These are phyloP conservation scores for Gossypium arboreum DNA, from an alignment of 345 rosid genomes.

Conservation along the genomic window DNA sequence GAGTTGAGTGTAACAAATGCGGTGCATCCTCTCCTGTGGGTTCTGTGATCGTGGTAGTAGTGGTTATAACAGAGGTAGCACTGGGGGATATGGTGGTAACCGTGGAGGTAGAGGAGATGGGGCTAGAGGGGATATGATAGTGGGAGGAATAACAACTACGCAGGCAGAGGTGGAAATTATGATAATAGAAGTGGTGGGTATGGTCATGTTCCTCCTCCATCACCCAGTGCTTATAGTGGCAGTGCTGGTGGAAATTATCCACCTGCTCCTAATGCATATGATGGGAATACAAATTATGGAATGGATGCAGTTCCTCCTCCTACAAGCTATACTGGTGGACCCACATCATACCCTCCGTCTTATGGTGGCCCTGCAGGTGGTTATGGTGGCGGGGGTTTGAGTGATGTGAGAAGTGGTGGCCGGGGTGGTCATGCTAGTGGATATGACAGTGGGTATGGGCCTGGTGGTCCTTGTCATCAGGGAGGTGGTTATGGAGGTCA, in stretches of 20 bases:
- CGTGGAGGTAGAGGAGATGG: slow-evolving; percentile 47
- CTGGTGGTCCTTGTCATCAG: slow-evolving; percentile 56
- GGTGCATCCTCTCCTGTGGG: slow-evolving; percentile 78
- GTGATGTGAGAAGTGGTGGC: slow-evolving; percentile 56
- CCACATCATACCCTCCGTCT: slow-evolving; percentile 61
- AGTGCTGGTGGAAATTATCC: slow-evolving; percentile 51
- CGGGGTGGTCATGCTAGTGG: slow-evolving; percentile 38
- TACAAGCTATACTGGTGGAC: slow-evolving; percentile 79
- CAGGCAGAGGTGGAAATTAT: slow-evolving; percentile 46
- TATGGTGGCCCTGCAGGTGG: slow-evolving; percentile 69
- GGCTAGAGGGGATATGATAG: slow-evolving; percentile 52
- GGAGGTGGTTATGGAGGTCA: slow-evolving; percentile 49
- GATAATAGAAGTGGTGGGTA: slow-evolving; percentile 45
- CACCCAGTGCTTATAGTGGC: slow-evolving; percentile 61
- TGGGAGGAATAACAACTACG: slow-evolving; percentile 40
- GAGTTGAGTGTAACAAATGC: slow-evolving; percentile 95
- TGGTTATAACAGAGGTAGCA: slow-evolving; percentile 45
- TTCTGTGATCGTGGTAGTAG: slow-evolving; percentile 37
- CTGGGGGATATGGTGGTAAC: slow-evolving; percentile 48
- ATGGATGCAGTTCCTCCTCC: slow-evolving; percentile 85
- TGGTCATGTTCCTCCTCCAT: slow-evolving; percentile 65
- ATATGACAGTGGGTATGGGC: slow-evolving; percentile 36
- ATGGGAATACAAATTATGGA: slow-evolving; percentile 55
- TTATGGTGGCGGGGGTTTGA: slow-evolving; percentile 50
- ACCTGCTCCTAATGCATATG: slow-evolving; percentile 54